Base-by-base conservation (phyloP, 768 basidiomycete species). In the Leccinum subgranulosum region DNA sequence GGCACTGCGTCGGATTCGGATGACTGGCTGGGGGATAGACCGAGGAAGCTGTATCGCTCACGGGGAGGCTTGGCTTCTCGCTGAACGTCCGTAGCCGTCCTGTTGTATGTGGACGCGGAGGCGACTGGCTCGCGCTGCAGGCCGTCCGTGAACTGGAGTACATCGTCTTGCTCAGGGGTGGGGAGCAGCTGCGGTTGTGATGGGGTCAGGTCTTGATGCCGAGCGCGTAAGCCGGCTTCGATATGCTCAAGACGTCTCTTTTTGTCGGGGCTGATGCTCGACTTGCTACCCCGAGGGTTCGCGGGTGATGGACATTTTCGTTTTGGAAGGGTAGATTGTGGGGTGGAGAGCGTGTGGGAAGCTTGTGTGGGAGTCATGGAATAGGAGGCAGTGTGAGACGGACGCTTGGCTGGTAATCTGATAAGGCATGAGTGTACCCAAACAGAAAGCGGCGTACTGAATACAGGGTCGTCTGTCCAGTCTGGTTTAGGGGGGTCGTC, bases 381-480 rank as follows among this genome's bases (percentile, higher is more conserved):
- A 14, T 21, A 39, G 2, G 6, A 25, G 27, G 25, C 23, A 6
- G 56, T 12, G 6, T 31, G 48, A 11, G 33, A n/a, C 1, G 50
- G 19, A 43, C 0, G 23, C 5, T 1, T 19, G n/a, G 29, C 64
- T 66, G 19, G 23, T 31, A 17, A 25, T 9, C 17, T 25, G 28
- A 31, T 61, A 12, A 56, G 56, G n/a, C 25, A 1, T 9, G 15
- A 10, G 34, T 10, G 28, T 2, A 21, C 21, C 12, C 19, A 3
- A 28, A 9, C 15, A 21, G 5, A 25, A 51, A 41, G 43, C 11
- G 15, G n/a, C 49, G 14, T 51, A 61, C 65, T 12, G 49, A 62
- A 60, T 17, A 61, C 59, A 21, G 60, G 60, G 41, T 74, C 66
- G 19, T 75, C 68, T 27, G 48, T 64, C 76, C 76, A 76, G 23